phyloP scores from a whole-genome alignment of 1,139 yeast genomes.

The Hansenula lynferdii region DNA sequence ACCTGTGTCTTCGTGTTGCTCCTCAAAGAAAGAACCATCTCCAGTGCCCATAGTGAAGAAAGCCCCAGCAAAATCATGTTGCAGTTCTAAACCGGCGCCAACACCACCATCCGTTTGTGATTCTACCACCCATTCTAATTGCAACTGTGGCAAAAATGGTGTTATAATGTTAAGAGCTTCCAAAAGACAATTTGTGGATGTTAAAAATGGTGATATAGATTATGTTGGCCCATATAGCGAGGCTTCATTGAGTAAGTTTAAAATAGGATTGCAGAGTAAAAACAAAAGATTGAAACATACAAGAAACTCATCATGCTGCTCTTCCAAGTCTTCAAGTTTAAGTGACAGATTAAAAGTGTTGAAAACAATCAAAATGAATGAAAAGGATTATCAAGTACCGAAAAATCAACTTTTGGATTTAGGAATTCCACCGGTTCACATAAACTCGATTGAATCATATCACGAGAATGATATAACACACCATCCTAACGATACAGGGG shows the following conservation, averaged over 20 bases:
- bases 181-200: slow-evolving; percentile 43
- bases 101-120: not conserved
- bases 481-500: not conserved
- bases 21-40: not conserved
- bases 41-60: not conserved
- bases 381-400: slow-evolving; percentile 4
- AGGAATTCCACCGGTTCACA: not conserved
- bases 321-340: too few species aligned
- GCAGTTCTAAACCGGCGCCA: not conserved
- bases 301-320: slow-evolving; percentile 9
- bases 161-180: slow-evolving; percentile 42
- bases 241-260: slow-evolving; percentile 14
- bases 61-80: not conserved
- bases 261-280: slow-evolving; percentile 2
- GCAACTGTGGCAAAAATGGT: slow-evolving; percentile 13
- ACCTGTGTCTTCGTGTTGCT: not conserved
- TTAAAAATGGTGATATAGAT: slow-evolving; percentile 30
- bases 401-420: not conserved
- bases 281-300: slow-evolving; percentile 4
- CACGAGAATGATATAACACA: slow-evolving; percentile 18
- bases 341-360: slow-evolving; percentile 4
- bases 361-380: slow-evolving; percentile 16
- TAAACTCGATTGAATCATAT: not conserved
- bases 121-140: slow-evolving; percentile 3
- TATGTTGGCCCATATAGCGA: slow-evolving; percentile 21